Conservation (phyloP, 805 yeast genomes). For the Lipomyces oligophaga region DNA sequence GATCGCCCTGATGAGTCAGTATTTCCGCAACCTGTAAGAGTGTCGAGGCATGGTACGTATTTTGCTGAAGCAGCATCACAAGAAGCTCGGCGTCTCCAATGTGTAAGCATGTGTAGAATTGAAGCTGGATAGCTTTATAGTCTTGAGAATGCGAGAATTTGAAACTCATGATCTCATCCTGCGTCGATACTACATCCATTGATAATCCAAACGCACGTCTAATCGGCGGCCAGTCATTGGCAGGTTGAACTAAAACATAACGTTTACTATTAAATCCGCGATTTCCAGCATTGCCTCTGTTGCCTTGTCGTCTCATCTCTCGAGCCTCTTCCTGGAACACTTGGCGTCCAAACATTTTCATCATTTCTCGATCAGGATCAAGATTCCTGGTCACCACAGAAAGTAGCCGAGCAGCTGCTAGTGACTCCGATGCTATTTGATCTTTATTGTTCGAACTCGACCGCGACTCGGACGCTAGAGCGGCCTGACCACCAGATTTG, state of each 20-base stretch:
- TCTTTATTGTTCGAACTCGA: neutral
- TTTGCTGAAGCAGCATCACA: constrained; percentile 51
- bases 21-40: constrained; percentile 75
- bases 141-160: constrained; percentile 45
- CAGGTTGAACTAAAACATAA: constrained; percentile 25
- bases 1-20: constrained; percentile 70
- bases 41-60: constrained; percentile 73
- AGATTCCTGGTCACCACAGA: constrained; percentile 22
- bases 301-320: constrained; percentile 10
- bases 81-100: constrained; percentile 73
- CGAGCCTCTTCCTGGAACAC: constrained; percentile 22
- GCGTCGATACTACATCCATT: constrained; percentile 25
- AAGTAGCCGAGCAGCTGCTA: constrained; percentile 16
- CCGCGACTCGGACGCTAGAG: too few species aligned
- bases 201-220: constrained; percentile 14
- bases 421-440: too few species aligned
- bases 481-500: too few species aligned
- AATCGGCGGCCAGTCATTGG: constrained; percentile 30
- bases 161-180: constrained; percentile 47
- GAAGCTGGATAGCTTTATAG: constrained; percentile 38
- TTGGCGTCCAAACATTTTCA: constrained; percentile 26
- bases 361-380: constrained; percentile 29
- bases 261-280: constrained; percentile 13
- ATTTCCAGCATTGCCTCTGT: constrained; percentile 10
- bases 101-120: constrained; percentile 61